Evolutionary conservation across 129 eudicot species (phyloP).

Genomic region (Flaveria ramosissima): DNA sequence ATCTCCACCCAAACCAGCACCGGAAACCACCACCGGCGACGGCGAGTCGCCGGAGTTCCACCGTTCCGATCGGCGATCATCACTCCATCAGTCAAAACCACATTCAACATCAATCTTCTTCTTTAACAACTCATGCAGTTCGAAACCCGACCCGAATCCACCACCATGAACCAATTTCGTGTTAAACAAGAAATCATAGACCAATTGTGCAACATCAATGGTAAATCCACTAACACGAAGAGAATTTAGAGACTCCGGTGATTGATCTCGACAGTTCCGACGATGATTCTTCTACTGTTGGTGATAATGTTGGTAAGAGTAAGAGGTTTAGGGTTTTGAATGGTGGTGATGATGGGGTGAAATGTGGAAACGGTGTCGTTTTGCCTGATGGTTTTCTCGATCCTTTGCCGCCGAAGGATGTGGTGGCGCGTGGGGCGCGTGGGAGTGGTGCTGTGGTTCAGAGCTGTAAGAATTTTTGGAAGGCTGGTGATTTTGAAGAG

Average conservation of each 20-base stretch:
- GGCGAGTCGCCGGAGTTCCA: background rate
- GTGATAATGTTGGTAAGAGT: background rate
- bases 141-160: background rate
- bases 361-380: slow-evolving; percentile 21
- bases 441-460: background rate
- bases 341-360: slow-evolving; percentile 17
- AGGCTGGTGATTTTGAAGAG: slow-evolving; percentile 73
- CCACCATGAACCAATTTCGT: background rate
- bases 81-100: background rate
- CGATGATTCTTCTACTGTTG: slow-evolving; percentile 5
- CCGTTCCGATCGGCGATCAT: background rate
- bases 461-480: slow-evolving; percentile 71
- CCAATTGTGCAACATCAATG: background rate
- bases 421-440: background rate
- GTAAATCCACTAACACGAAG: background rate
- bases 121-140: background rate
- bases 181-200: slow-evolving; percentile 38
- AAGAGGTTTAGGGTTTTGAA: background rate
- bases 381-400: slow-evolving; percentile 71
- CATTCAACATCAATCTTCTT: too few relatives aligned
- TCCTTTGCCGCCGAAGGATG: slow-evolving; percentile 49
- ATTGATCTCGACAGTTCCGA: slow-evolving; percentile 27
- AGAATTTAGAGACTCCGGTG: background rate
- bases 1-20: background rate
- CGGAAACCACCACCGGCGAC: background rate